A percentile compares a stretch with the other conserved stretches of the same genome.
phyloP scores from a whole-genome alignment of 176 grass and related monocot species.

The Rhynchospora pubera region DNA sequence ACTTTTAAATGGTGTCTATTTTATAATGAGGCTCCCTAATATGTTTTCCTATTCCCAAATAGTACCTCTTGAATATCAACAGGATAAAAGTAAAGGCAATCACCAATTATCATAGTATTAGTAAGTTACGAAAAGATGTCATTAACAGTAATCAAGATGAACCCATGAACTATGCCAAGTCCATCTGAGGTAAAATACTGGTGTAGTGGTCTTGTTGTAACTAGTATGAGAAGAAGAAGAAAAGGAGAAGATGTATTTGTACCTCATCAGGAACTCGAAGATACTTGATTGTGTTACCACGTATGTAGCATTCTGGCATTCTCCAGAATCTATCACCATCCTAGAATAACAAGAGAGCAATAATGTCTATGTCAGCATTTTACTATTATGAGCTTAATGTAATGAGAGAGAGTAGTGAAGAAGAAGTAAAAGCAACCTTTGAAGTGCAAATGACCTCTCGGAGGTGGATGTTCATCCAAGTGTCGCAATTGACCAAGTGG shows the following conservation, averaged over 20 bases:
- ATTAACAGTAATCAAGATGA: background rate
- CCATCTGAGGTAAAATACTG: background rate
- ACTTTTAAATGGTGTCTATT: background rate
- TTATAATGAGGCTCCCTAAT: background rate
- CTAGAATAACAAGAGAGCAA: constrained; percentile 36
- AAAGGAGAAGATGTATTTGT: constrained; percentile 7
- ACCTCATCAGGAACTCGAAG: constrained; percentile 98
- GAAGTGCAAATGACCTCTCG: constrained; percentile 98
- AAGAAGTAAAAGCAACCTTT: constrained; percentile 51
- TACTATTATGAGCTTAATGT: too few relatives aligned
- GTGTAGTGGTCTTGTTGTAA: background rate
- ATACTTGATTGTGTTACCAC: constrained; percentile 98
- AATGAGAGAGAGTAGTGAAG: too few relatives aligned
- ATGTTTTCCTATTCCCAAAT: background rate
- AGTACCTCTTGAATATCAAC: background rate
- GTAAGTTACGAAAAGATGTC: background rate
- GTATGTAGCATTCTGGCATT: constrained; percentile 98
- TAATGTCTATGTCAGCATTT: background rate
- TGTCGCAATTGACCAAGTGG: constrained; percentile 97
- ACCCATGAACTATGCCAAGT: too few relatives aligned
- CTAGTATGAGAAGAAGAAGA: background rate
- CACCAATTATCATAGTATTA: too few relatives aligned
- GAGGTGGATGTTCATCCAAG: constrained; percentile 99
- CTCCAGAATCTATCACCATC: constrained; percentile 99
- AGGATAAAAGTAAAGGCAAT: too few relatives aligned